These are phyloP conservation scores for Mucor lusitanicus DNA, from an alignment of 371 early-diverging fungal genomes.

Conservation along the genomic window DNA sequence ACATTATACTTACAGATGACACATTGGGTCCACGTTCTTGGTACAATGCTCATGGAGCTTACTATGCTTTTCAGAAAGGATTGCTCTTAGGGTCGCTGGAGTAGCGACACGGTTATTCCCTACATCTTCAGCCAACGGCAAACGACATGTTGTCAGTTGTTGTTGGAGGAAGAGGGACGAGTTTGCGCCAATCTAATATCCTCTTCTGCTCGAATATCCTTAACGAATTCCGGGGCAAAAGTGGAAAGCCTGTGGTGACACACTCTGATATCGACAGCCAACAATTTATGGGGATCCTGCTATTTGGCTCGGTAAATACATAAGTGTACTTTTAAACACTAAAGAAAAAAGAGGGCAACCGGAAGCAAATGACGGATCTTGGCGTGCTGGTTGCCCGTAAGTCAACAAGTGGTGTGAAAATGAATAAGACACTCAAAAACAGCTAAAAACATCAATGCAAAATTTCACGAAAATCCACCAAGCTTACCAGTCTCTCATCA, in stretches of 20 bases:
- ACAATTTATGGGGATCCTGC: no score
- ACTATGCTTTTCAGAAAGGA: background rate
- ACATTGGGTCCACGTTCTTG: background rate
- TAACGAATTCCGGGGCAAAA: background rate
- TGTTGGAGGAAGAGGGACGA: background rate
- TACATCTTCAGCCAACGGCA: background rate
- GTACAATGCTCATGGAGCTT: background rate
- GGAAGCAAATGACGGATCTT: no score
- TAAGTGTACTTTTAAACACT: no score
- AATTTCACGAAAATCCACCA: no score
- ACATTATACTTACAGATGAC: background rate
- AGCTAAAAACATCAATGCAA: no score
- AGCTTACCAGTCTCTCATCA: no score
- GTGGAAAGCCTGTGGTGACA: background rate
- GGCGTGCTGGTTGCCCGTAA: no score
- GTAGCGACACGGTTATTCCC: background rate
- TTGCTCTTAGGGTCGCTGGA: background rate
- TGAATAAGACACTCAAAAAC: no score
- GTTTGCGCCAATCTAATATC: background rate
- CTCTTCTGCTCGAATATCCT: slow-evolving; percentile 1
- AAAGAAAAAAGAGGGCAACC: no score
- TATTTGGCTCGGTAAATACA: no score
- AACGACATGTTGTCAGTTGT: background rate
- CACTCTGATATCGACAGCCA: no score
- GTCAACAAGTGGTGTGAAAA: no score